Base-by-base conservation (phyloP, 176 grass and related monocot species). In the Saccharum officinarum region DNA sequence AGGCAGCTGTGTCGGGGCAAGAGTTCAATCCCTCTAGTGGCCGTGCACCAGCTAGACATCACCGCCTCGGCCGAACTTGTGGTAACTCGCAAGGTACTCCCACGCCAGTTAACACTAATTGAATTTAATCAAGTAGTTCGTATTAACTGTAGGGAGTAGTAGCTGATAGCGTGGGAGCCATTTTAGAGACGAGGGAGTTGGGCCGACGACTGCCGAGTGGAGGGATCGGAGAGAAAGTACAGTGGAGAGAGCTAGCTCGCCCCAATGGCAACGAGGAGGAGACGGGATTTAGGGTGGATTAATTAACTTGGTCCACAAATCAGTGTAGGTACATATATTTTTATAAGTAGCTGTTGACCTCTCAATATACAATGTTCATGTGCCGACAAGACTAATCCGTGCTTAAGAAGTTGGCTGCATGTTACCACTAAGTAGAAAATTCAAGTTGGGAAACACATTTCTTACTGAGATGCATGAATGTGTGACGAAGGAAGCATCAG, bases 261-360 rank as follows among this genome's bases (percentile, higher is more conserved):
- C 0, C 13, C 64, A 34, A 8, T 18, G 33, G 31, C 4, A 33
- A 20, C 15, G 1, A 68, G 17, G 65, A 67, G 44, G 13, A 15
- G 44, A 28, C 14, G 46, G 46, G 3, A 3, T 4, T 68, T 37
- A 1, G 31, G 62, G 26, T 36, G 65, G 65, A 28, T 28, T 28
- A 28, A 71, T 71, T 71, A 65, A 28, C 18, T 71, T n/a, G 23
- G 34, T 20, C 26, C 2, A 14, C 30, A 28, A 28, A 14, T 25
- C 14, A 1, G 13, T 62, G 31, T 60, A 57, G 28, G 28, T 28
- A 28, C 28, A 28, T 28, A 28, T 28, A 28, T 28, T 28, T 28
- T 28, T 28, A 28, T 28, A 28, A 28, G 28, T 71, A 57, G 33
- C n/a, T 40, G 8, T 77, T 85, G 73, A 77, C 63, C 67, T 85